Evolutionary conservation across 148 eudicot genomes (phyloP).

Genomic region (Chenopodium suecicum): DNA sequence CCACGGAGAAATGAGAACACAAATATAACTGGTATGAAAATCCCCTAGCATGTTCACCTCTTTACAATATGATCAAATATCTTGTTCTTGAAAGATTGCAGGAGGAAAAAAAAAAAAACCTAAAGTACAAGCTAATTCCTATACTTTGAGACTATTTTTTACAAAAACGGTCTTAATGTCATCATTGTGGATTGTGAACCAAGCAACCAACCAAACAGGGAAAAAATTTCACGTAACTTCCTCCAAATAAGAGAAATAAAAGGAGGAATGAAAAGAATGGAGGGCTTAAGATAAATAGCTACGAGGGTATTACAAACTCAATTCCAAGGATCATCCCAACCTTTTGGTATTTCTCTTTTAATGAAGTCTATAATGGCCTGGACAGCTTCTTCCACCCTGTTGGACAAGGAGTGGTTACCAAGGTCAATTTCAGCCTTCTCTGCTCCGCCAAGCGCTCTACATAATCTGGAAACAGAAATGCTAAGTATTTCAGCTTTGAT

Average conservation of each 20-base stretch:
- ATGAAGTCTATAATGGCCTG: constrained; percentile 67
- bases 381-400: constrained; percentile 87
- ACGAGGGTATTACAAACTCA: constrained; percentile 23
- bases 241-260: neutral
- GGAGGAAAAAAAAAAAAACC: neutral
- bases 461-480: constrained; percentile 51
- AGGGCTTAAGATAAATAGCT: neutral
- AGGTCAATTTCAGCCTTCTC: constrained; percentile 82
- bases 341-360: constrained; percentile 77
- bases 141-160: neutral
- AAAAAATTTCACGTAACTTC: neutral
- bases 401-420: constrained; percentile 90
- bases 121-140: constrained; percentile 1
- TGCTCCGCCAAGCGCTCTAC: constrained; percentile 90
- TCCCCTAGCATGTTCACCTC: neutral
- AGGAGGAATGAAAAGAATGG: neutral
- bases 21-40: neutral
- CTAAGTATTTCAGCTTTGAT: neutral
- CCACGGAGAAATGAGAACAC: neutral
- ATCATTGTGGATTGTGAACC: no score
- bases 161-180: neutral
- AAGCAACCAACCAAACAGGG: neutral
- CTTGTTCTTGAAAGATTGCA: neutral
- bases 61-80: neutral
- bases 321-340: constrained; percentile 99